A percentile compares a stretch with the other conserved stretches of the same genome.
Evolutionary conservation across 2,329 filamentous ascomycete species (phyloP).

Genomic region (Phaeosphaeriaceae sp.): DNA sequence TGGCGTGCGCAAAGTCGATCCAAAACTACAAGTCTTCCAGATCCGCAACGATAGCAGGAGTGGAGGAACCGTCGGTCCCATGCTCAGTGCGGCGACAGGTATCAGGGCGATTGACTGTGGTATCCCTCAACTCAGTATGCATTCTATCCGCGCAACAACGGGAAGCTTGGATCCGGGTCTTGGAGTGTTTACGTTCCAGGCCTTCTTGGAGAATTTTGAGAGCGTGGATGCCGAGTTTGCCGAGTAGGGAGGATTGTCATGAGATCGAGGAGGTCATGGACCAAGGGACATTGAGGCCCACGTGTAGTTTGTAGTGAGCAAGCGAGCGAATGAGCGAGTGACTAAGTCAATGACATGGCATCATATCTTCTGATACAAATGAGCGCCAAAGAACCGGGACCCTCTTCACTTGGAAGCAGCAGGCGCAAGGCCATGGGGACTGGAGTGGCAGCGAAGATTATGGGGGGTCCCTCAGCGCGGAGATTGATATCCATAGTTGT

Average conservation of each 20-base stretch:
- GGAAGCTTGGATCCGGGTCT: conserved; percentile 86
- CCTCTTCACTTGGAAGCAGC: no score
- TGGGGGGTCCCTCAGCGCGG: no score
- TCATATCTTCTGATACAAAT: no score
- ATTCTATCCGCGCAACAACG: conserved; percentile 87
- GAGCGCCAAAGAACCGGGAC: no score
- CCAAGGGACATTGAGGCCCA: no score
- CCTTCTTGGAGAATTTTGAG: conserved; percentile 87
- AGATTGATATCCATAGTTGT: no score
- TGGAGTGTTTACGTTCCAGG: conserved; percentile 87
- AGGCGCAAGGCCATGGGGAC: no score
- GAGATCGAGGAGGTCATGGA: no score
- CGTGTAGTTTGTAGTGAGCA: no score
- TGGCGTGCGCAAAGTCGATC: conserved; percentile 56
- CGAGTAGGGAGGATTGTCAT: conserved; percentile 12
- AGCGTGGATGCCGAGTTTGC: conserved; percentile 82
- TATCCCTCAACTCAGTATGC: conserved; percentile 92
- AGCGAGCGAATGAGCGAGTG: no score
- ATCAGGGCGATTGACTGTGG: conserved; percentile 86
- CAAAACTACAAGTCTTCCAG: conserved; percentile 85
- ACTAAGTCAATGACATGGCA: no score
- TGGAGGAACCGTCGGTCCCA: conserved; percentile 94
- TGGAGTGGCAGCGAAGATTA: no score
- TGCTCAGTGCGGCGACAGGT: conserved; percentile 81
- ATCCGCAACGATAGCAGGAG: conserved; percentile 90